Base-by-base conservation (phyloP, 176 grass and related monocot genomes). In the Ananas comosus region DNA sequence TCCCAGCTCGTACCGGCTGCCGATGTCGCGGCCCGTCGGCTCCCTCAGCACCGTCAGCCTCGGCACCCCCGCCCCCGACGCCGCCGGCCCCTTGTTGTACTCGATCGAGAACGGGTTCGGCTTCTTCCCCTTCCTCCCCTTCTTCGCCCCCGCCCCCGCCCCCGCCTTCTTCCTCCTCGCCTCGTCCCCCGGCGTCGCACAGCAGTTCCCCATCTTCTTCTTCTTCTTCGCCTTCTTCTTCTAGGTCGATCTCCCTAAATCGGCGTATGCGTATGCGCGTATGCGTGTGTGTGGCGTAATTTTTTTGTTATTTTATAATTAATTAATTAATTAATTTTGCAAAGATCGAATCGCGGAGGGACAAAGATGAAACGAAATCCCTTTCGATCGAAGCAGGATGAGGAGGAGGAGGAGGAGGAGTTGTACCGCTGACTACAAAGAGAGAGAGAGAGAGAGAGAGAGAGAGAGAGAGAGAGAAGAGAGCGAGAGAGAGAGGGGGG, bases 91-190 rank as follows among this genome's bases (percentile, higher is more conserved):
- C 56, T 80, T 83, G 91, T 96, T 96, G 81, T 96, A 91, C 59
- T 96, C 91, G 51, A 96, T 76, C 0, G 87, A 79, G 87, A 96
- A 96, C 12, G 91, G 84, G 66, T 96, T 91, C 5, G 81, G 84
- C 76, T 91, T 88, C 80, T 88, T 85, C 22, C 76, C 85, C 82
- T 85, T 85, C 81, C 76, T 90, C 83, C 81, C 51, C 81, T 87
- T 83, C 13, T 67, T 64, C 54, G 65, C 75, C 72, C 53, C 80
- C 63, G 68, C 33, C 29, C 22, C 22, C 1, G 25, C 8, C 65
- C 2, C 25, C 25, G 25, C 79, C 1, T 70, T 66, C 63, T 67
- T 56, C 65, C 68, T 5, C 49, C 72, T 76, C 0, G 73, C 42
- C 24, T 59, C 64, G 29, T 75, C 51, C 12, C 22, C 51, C 0